Percentiles rank a stretch among this genome's conserved stretches.
Conservation (phyloP, 1,284 basidiomycete genomes). For the Rhodotorula sp. region DNA sequence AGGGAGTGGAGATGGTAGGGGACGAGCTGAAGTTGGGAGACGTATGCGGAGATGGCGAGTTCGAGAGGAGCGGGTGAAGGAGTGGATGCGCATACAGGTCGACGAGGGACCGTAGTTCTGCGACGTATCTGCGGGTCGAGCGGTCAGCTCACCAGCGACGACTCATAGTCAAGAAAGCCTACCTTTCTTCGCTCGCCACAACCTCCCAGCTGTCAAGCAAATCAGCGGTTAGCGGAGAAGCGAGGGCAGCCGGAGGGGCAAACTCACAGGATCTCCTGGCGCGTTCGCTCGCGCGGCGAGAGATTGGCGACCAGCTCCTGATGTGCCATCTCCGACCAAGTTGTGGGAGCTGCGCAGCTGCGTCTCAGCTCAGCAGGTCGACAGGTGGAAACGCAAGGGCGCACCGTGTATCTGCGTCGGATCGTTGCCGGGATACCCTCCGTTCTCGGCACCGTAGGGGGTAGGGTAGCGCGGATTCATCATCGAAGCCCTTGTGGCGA, state of each 20-base stretch:
- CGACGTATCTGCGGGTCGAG: slow-evolving; percentile 70
- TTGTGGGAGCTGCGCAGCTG: slow-evolving; percentile 56
- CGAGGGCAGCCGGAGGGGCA: neutral
- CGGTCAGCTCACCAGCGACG: too few species aligned
- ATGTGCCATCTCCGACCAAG: slow-evolving; percentile 94
- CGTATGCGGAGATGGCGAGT: slow-evolving; percentile 31
- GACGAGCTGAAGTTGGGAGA: slow-evolving; percentile 1
- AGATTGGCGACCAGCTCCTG: slow-evolving; percentile 92
- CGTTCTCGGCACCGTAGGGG: slow-evolving; percentile 1
- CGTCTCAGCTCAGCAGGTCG: too few species aligned
- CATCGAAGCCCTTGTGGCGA: too few species aligned
- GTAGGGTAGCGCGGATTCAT: neutral
- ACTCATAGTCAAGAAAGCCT: slow-evolving; percentile 35
- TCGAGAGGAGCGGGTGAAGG: slow-evolving; percentile 68
- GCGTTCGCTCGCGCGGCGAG: slow-evolving; percentile 84
- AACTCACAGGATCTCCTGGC: slow-evolving; percentile 83
- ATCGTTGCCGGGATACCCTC: slow-evolving; percentile 11
- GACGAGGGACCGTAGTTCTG: slow-evolving; percentile 83
- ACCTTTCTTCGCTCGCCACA: slow-evolving; percentile 94
- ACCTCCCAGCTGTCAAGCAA: slow-evolving; percentile 65
- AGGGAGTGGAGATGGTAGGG: slow-evolving; percentile 13
- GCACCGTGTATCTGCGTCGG: slow-evolving; percentile 32
- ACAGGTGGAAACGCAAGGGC: neutral
- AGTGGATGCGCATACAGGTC: slow-evolving; percentile 88
- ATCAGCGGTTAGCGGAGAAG: neutral